Conservation (phyloP, 2,329 filamentous ascomycete genomes). For the Mollisia scopiformis region DNA sequence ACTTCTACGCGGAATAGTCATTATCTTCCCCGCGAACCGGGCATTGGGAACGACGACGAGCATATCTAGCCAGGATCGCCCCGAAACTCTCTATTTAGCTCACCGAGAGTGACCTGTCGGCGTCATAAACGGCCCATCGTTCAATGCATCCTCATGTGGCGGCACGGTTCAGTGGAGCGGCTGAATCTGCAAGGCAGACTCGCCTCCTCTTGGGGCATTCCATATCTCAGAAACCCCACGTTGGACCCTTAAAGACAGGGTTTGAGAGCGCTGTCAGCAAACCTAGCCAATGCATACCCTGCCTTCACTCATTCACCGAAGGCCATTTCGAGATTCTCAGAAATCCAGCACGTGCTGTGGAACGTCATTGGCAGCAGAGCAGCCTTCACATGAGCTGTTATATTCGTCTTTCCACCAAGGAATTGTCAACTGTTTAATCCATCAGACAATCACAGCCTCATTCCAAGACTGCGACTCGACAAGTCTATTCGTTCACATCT, state of each 20-base stretch:
- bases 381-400: background rate
- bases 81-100: background rate
- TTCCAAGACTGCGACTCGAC: background rate
- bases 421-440: background rate
- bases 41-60: background rate
- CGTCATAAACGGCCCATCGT: slow-evolving; percentile 5
- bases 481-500: background rate
- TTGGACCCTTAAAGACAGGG: background rate
- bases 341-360: background rate
- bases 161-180: background rate
- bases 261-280: slow-evolving; percentile 3
- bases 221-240: background rate
- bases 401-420: background rate
- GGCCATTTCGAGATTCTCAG: background rate
- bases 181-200: slow-evolving; percentile 5
- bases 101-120: background rate
- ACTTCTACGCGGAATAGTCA: background rate
- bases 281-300: slow-evolving; percentile 7
- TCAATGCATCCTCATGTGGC: background rate
- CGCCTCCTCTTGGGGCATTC: background rate
- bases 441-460: background rate
- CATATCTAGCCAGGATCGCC: background rate
- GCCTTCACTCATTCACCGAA: slow-evolving; percentile 4
- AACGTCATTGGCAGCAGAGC: background rate
- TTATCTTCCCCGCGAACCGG: background rate